Evolutionary conservation across 805 yeast species (phyloP).

Genomic region (Wickerhamomyces rabaulensis): DNA sequence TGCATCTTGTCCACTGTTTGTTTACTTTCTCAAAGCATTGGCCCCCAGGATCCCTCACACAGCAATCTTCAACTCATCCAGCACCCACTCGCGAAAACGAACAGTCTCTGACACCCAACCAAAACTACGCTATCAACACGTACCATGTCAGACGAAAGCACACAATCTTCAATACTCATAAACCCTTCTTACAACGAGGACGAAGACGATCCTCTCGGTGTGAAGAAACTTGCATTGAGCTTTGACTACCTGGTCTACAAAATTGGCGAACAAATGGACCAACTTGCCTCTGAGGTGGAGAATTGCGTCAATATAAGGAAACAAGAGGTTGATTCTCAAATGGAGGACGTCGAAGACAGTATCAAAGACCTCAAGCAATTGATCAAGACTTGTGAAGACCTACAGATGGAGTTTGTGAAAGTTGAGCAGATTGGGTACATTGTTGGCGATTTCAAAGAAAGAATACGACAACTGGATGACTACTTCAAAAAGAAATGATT

Average conservation of each 20-base stretch:
- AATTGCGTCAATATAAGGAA: constrained; percentile 21
- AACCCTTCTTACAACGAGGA: constrained; percentile 19
- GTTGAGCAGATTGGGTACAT: constrained; percentile 41
- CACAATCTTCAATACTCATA: not conserved
- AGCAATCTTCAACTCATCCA: no score
- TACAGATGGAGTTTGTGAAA: constrained; percentile 46
- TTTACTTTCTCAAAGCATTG: no score
- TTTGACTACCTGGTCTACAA: constrained; percentile 63
- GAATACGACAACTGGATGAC: constrained; percentile 32
- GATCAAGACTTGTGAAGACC: constrained; percentile 39
- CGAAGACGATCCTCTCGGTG: constrained; percentile 56
- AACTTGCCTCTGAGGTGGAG: constrained; percentile 40
- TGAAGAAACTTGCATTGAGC: constrained; percentile 52
- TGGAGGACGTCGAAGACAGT: constrained; percentile 33
- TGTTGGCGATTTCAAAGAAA: constrained; percentile 34
- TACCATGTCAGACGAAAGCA: not conserved
- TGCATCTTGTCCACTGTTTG: no score
- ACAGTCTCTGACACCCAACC: no score
- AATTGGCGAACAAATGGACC: constrained; percentile 50
- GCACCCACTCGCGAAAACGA: no score
- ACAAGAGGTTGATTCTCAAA: constrained; percentile 13
- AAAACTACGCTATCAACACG: no score
- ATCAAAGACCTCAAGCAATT: constrained; percentile 35
- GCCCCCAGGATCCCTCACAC: no score
- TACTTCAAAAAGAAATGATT: constrained; percentile 3